Base-by-base conservation (phyloP, 176 grass and related monocot genomes). In the Hordeum marinum region DNA sequence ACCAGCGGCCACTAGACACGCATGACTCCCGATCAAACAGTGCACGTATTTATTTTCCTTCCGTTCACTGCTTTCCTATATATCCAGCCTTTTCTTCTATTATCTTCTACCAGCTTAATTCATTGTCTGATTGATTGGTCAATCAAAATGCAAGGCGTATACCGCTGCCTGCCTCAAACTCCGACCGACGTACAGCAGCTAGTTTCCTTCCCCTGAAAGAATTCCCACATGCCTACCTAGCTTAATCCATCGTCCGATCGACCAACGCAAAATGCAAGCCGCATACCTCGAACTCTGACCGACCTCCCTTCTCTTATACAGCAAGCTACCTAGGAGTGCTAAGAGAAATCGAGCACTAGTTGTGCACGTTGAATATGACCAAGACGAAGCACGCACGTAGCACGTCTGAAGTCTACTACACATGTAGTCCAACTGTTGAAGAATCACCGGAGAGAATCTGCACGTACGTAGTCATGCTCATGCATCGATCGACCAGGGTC, bases 241-340 rank as follows among this genome's bases (percentile, higher is more conserved):
- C 45, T 0, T 6, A 50, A 18, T 18, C 7, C 46, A 18, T 50
- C 46, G 46, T 18, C 14, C 5, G 37, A 6, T 1, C 0, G 15
- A 50, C 0, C 46, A 50, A 50, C 18, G 46, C 46, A 18, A 50
- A 50, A 50, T 18, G 14, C 46, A 50, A 50, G 15, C 15, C 15
- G 48, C 6, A 52, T 52, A 52, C 48, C 15, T 18, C 48, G 15
- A 52, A 2, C 15, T 52, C 15, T 52, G 48, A 52, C 48, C 48
- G 48, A 18, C 48, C 15, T 18, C 5, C 14, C 46, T 50, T 18
- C 0, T 2, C 63, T 66, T 67, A 3, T 20, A 20, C 1, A 4
- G 3, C 2, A 18, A 18, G 27, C 63, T 29, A 32, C 0, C 13
- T 63, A 3, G 0, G n/a, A n/a, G n/a, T n/a, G n/a, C 4, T 6